Percentiles rank a stretch among this genome's conserved stretches.
Conservation (phyloP, 441 rosid species). For the Populus tomentosa region DNA sequence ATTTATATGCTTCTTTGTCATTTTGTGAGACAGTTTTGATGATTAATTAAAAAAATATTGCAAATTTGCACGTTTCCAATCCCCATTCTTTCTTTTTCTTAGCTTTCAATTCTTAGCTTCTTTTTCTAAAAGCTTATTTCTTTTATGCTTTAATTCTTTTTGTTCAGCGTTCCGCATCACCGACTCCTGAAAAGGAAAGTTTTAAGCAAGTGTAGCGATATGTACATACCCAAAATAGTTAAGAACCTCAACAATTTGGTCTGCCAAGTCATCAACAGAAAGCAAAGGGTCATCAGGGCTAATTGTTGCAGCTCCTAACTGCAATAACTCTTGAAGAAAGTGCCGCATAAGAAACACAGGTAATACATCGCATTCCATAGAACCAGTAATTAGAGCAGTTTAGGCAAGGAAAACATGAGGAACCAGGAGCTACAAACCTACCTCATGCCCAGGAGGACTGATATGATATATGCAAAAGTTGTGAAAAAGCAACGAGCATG, state of each 20-base stretch:
- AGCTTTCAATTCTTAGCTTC: too few relatives aligned
- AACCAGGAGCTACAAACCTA: slow-evolving; percentile 30
- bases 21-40: too few relatives aligned
- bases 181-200: neutral
- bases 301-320: slow-evolving; percentile 88
- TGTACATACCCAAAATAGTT: slow-evolving; percentile 76
- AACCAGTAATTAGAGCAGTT: neutral
- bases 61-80: too few relatives aligned
- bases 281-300: slow-evolving; percentile 49
- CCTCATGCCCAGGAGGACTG: slow-evolving; percentile 97
- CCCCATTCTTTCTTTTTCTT: too few relatives aligned
- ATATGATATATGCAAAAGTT: slow-evolving; percentile 94
- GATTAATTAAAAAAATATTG: too few relatives aligned
- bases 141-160: too few relatives aligned
- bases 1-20: too few relatives aligned
- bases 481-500: slow-evolving; percentile 89
- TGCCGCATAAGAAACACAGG: slow-evolving; percentile 35
- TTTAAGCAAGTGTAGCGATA: neutral
- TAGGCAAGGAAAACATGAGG: neutral
- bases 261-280: slow-evolving; percentile 87
- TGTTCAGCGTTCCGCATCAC: too few relatives aligned
- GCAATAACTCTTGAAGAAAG: slow-evolving; percentile 74
- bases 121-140: too few relatives aligned
- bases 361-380: slow-evolving; percentile 14
- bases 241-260: slow-evolving; percentile 84